Base-by-base conservation (phyloP, 192 early-diverging fungal genomes). In the Umbelopsis sp. region DNA sequence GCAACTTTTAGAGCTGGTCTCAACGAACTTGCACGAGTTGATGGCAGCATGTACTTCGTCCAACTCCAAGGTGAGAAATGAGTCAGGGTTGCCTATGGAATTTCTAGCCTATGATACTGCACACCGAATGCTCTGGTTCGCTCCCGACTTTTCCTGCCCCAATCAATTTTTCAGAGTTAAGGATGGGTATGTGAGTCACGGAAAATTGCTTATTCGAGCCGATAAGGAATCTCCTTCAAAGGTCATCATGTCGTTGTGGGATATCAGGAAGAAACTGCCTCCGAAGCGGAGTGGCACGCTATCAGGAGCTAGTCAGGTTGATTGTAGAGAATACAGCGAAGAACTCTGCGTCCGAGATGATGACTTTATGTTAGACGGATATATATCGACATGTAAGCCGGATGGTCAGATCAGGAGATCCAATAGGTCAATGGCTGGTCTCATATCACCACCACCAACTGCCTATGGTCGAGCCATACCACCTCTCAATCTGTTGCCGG, bases 181-280 rank as follows among this genome's bases (percentile, higher is more conserved):
- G 62, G 67, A 77, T 73, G 50, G 53, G 2, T 77, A 73, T 73
- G 76, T 77, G n/a, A 73, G 71, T 36, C 76, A 77, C 26, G 76
- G 76, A 4, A 77, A 77, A 43, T 32, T 77, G 22, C 45, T 77
- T 14, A 24, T 77, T 34, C 38, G 65, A 38, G 71, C 43, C n/a
- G 65, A 34, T 22, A 25, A 47, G 24, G 5, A 68, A 4, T 51
- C 68, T 29, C 45, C 47, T 51, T 49, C 44, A 16, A 77, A 65
- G 14, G 43, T 41, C 24, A 22, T 77, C n/a, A 72, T 36, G 20
- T 73, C 71, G 20, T 69, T 77, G 25, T 72, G 76, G 76, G 76
- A 77, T 66, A 73, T 77, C 36, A 31, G 76, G 25, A 70, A 71
- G 34, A 56, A 59, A 44, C 29, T 77, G 20, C 76, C 71, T 17